Percentiles rank a stretch among this genome's conserved stretches.
Conservation (phyloP, 768 basidiomycete genomes). For the Termitomyces sp. region DNA sequence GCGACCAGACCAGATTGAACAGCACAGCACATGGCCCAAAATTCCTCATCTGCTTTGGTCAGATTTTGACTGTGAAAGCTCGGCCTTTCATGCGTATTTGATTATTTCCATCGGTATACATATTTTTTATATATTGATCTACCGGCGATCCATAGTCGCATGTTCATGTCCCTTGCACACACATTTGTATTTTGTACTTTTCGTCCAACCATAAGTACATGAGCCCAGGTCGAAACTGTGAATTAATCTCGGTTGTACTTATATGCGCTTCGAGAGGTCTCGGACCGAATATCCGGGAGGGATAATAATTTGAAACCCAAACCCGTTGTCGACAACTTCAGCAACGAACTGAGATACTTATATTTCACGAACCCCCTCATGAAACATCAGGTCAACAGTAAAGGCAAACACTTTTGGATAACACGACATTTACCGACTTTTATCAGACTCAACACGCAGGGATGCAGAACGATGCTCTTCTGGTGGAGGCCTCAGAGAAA, state of each 20-base stretch:
- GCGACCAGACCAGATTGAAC: not conserved
- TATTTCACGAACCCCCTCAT: not conserved
- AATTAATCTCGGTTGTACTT: no score
- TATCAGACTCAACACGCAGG: not conserved
- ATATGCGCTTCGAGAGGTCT: no score
- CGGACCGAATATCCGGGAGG: not conserved
- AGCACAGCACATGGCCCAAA: not conserved
- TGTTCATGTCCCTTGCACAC: no score
- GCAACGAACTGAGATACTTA: not conserved
- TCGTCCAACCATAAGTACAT: not conserved
- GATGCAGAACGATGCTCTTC: slow-evolving; percentile 5
- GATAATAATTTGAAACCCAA: not conserved
- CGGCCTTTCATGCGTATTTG: not conserved
- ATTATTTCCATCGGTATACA: no score
- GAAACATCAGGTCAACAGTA: not conserved
- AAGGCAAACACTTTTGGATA: not conserved
- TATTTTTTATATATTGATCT: not conserved
- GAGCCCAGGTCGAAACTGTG: not conserved
- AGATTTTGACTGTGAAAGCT: not conserved
- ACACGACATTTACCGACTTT: not conserved
- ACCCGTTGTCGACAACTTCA: not conserved
- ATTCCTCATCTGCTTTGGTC: not conserved
- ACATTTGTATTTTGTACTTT: not conserved
- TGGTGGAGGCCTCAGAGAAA: slow-evolving; percentile 8
- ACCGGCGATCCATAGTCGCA: not conserved